Conservation (phyloP, 2,329 filamentous ascomycete genomes). For the Karstenula rhodostoma region DNA sequence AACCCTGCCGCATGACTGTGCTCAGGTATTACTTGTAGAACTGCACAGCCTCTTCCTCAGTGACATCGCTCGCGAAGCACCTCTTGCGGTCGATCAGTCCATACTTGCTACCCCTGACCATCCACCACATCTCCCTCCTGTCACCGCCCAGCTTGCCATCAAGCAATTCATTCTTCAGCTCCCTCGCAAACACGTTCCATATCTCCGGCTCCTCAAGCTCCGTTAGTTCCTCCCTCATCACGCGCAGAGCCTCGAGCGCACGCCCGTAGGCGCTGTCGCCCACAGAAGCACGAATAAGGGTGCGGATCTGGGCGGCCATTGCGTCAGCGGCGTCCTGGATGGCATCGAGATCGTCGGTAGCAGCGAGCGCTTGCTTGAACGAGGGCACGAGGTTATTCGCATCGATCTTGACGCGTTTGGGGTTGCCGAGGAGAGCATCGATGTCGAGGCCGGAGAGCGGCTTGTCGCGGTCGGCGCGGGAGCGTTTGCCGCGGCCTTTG, state of each 20-base stretch:
- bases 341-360: constrained; percentile 66
- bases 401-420: constrained; percentile 65
- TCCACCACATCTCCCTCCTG: constrained; percentile 82
- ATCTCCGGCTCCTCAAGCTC: constrained; percentile 76
- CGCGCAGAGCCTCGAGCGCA: constrained; percentile 77
- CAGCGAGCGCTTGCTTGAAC: constrained; percentile 80
- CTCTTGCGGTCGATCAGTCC: constrained; percentile 75
- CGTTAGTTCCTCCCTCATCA: constrained; percentile 79
- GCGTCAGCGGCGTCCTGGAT: constrained; percentile 76
- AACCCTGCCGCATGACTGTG: too few species aligned
- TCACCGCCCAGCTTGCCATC: constrained; percentile 77
- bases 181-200: constrained; percentile 77
- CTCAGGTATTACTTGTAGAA: constrained; percentile 33
- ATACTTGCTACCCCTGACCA: constrained; percentile 70
- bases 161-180: constrained; percentile 76
- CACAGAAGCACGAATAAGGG: constrained; percentile 74
- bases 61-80: constrained; percentile 71
- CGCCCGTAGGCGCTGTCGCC: constrained; percentile 78
- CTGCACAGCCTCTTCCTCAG: constrained; percentile 71
- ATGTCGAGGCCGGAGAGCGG: constrained; percentile 91
- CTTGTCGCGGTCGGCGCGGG: constrained; percentile 71
- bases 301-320: constrained; percentile 75
- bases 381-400: constrained; percentile 84
- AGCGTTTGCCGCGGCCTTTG: constrained; percentile 71
- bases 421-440: constrained; percentile 75